phyloP scores from a whole-genome alignment of 2,329 filamentous ascomycete species.

The Ophiostoma triangulosporum region DNA sequence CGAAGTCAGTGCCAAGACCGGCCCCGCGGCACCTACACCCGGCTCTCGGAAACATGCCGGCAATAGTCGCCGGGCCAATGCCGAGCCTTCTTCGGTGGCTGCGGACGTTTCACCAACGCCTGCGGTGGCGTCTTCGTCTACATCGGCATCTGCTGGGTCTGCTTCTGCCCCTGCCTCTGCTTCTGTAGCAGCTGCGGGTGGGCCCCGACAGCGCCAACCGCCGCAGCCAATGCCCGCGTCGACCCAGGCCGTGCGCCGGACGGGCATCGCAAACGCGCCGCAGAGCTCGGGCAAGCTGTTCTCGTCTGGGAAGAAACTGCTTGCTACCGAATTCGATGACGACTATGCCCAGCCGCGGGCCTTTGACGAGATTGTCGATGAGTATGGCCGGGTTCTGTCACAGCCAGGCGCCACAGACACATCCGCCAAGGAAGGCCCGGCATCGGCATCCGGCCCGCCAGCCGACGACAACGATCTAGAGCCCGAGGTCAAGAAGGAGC shows the following conservation, averaged over 20 bases:
- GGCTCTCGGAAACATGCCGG: background rate
- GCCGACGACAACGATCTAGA: slow-evolving; percentile 19
- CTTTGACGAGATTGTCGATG: slow-evolving; percentile 23
- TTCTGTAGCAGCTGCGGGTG: background rate
- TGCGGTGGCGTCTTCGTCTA: background rate
- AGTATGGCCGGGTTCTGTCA: slow-evolving; percentile 6
- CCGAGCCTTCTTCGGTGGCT: background rate
- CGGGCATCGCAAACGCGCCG: slow-evolving; percentile 2
- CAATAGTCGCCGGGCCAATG: background rate
- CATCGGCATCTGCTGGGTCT: background rate
- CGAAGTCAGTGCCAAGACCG: slow-evolving; percentile 46
- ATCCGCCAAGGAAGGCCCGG: slow-evolving; percentile 5
- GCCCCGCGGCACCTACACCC: background rate
- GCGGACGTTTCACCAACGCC: background rate
- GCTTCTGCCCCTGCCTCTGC: background rate
- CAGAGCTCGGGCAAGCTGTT: slow-evolving; percentile 8
- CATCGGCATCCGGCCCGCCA: background rate
- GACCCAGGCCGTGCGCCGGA: background rate
- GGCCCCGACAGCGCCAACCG: background rate
- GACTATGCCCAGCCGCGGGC: slow-evolving; percentile 21
- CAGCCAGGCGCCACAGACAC: too few species aligned
- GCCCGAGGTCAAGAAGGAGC: slow-evolving; percentile 37
- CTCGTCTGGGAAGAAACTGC: slow-evolving; percentile 16
- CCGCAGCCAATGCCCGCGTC: background rate
- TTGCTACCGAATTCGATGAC: slow-evolving; percentile 23